Evolutionary conservation across 306 rosid genomes (phyloP).

Genomic region (Trichosanthes truncata): DNA sequence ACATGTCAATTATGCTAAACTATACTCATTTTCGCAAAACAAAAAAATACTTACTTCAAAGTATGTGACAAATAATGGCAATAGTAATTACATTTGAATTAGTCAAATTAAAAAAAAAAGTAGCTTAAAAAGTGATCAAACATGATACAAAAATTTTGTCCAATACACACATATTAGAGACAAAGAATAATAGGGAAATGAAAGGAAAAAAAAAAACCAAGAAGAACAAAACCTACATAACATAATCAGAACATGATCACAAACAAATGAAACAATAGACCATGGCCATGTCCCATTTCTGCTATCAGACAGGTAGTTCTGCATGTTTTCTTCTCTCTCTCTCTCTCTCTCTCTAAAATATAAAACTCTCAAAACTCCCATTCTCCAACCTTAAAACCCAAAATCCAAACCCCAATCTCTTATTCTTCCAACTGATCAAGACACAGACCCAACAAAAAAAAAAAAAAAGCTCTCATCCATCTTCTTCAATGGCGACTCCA

Average conservation of each 20-base stretch:
- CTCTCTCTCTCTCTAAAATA: constrained; percentile 5
- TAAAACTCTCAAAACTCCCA: neutral
- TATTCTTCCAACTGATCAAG: neutral
- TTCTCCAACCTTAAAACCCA: constrained; percentile 6
- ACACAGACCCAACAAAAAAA: neutral
- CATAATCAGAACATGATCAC: neutral
- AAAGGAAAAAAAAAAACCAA: no score
- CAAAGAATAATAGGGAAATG: no score
- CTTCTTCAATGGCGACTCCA: constrained; percentile 26
- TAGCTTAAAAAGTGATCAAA: no score
- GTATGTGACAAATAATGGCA: no score
- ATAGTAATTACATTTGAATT: no score
- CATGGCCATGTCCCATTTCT: constrained; percentile 27
- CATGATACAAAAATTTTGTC: no score
- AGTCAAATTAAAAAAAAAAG: no score
- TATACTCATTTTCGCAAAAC: no score
- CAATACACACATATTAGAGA: no score
- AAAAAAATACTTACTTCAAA: no score
- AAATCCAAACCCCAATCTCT: neutral
- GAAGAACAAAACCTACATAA: neutral
- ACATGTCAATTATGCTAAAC: no score
- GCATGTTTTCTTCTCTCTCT: constrained; percentile 17
- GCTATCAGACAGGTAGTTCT: constrained; percentile 30
- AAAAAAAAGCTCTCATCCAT: neutral
- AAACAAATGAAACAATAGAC: neutral